These are phyloP conservation scores for Phaeophleospora eucalypticola DNA, from an alignment of 2,329 filamentous ascomycete genomes.

Conservation along the genomic window DNA sequence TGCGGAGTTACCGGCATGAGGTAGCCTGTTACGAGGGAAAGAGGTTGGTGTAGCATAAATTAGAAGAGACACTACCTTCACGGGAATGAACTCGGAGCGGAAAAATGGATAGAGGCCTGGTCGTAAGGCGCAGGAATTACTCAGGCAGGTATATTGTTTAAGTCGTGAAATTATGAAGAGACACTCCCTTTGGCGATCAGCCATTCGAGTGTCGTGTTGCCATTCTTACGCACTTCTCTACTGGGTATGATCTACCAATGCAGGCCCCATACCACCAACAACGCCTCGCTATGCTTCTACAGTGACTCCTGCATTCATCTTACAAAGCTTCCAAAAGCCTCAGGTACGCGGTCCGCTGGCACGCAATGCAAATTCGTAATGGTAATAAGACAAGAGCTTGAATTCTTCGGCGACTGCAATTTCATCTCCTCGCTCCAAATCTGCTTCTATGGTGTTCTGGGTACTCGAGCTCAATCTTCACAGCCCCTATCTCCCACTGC, in stretches of 20 bases:
- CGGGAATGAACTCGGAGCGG: no score
- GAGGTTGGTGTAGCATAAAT: no score
- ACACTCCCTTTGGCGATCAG: no score
- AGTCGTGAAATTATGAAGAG: no score
- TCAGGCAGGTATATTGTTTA: no score
- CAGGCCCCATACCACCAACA: no score
- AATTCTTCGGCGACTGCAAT: not conserved
- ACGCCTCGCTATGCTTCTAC: conserved; percentile 2
- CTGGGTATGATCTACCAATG: no score
- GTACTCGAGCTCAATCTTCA: conserved; percentile 1
- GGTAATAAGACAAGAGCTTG: conserved; percentile 1
- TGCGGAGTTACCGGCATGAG: conserved; percentile 43
- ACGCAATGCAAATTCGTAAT: not conserved
- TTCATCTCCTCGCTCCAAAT: not conserved
- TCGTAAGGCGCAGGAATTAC: no score
- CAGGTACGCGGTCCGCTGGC: not conserved
- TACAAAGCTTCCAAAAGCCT: not conserved
- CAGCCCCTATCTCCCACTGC: conserved; percentile 17
- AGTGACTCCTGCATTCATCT: not conserved
- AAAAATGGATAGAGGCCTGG: no score
- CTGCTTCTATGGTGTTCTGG: not conserved
- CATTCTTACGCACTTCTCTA: no score
- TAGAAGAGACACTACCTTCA: no score
- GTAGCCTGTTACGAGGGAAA: not conserved
- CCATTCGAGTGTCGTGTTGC: no score